These are phyloP conservation scores for Melanomma pulvis-pyrius DNA, from an alignment of 495 filamentous ascomycete species.

Conservation along the genomic window DNA sequence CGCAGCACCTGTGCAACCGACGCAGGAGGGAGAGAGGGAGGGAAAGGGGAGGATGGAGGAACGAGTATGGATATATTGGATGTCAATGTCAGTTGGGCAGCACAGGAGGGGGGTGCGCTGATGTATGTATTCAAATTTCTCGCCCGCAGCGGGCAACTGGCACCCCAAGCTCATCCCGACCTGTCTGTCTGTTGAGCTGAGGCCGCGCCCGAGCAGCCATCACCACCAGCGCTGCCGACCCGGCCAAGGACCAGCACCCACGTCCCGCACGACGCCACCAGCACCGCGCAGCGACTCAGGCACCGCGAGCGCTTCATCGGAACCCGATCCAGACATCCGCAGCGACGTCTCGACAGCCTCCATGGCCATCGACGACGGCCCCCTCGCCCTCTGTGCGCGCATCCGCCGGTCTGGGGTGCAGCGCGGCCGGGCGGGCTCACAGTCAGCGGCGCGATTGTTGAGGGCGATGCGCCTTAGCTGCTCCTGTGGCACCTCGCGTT, in stretches of 20 bases:
- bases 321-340: too few relatives aligned
- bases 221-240: slow-evolving; percentile 27
- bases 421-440: background rate
- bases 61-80: slow-evolving; percentile 4
- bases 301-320: slow-evolving; percentile 6
- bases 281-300: slow-evolving; percentile 1
- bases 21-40: background rate
- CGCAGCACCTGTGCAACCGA: slow-evolving; percentile 22
- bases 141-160: slow-evolving; percentile 1
- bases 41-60: slow-evolving; percentile 2
- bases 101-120: background rate
- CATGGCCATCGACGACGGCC: background rate
- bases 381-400: background rate
- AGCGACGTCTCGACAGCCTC: background rate
- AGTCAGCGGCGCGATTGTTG: slow-evolving; percentile 1
- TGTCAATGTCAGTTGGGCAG: background rate
- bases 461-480: slow-evolving; percentile 14
- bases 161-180: slow-evolving; percentile 35
- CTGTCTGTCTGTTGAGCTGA: slow-evolving; percentile 31
- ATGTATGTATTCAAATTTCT: slow-evolving; percentile 22
- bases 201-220: slow-evolving; percentile 21
- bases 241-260: slow-evolving; percentile 20
- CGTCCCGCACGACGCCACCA: too few relatives aligned
- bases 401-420: background rate
- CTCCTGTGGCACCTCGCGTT: background rate